Evolutionary conservation across 306 rosid genomes (phyloP).

Genomic region (Cicer cuneatum): DNA sequence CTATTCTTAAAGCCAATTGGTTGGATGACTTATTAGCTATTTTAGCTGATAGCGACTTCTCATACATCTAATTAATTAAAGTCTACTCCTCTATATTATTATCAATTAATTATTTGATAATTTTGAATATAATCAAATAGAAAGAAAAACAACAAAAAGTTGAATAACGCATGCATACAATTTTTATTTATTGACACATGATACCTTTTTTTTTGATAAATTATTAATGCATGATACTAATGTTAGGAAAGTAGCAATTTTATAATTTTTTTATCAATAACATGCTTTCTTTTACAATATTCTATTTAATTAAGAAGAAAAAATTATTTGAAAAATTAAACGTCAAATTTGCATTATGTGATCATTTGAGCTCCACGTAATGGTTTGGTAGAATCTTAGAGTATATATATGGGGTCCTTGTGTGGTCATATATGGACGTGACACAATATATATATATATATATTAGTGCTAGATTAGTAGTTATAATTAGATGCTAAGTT

Average conservation of each 20-base stretch:
- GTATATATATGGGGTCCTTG: conserved; percentile 8
- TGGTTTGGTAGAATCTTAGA: conserved; percentile 29
- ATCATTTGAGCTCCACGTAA: conserved; percentile 41
- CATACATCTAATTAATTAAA: conserved; percentile 28
- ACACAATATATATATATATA: not conserved
- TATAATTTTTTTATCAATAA: not conserved
- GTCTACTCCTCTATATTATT: conserved; percentile 1
- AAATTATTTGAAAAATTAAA: not conserved
- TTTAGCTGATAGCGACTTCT: conserved; percentile 44
- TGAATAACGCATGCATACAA: conserved; percentile 35
- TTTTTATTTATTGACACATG: not conserved
- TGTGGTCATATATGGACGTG: not conserved
- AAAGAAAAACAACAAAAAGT: conserved; percentile 28
- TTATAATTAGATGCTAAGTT: not conserved
- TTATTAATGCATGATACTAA: not conserved
- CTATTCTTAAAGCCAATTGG: conserved; percentile 43
- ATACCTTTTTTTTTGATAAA: not conserved
- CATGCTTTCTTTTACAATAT: not conserved
- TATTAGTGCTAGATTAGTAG: not conserved
- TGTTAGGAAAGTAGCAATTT: not conserved
- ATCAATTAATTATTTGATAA: conserved; percentile 14
- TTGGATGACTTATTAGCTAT: conserved; percentile 47
- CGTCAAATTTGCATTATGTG: conserved; percentile 30
- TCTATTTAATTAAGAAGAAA: not conserved
- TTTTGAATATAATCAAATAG: conserved; percentile 38